phyloP scores from a whole-genome alignment of 75 land plant species.

The Pseudotsuga menziesii region DNA sequence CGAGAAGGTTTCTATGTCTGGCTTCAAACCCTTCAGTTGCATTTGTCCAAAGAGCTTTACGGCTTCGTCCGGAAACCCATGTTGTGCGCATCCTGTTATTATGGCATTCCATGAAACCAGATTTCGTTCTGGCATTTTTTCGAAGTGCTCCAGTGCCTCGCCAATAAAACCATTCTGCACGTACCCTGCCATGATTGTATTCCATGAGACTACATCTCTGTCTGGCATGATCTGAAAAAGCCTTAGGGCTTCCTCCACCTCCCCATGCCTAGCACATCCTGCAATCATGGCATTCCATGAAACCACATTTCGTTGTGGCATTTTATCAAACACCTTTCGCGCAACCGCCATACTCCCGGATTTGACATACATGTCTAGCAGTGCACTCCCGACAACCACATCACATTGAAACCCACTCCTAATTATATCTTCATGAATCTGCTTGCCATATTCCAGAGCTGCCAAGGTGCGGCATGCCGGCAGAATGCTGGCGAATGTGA shows the following conservation, averaged over 20 bases:
- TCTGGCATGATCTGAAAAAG: neutral
- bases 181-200: neutral
- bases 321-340: neutral
- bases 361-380: conserved; percentile 2
- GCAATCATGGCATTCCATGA: conserved; percentile 4
- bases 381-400: neutral
- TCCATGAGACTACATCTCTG: neutral
- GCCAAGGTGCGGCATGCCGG: neutral
- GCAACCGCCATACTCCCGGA: neutral
- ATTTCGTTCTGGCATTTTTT: neutral
- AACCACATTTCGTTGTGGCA: neutral
- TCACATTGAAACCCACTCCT: neutral
- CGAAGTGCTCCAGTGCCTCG: neutral
- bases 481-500: neutral
- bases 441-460: neutral
- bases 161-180: neutral
- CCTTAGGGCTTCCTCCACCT: neutral
- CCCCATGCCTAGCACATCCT: neutral
- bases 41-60: neutral
- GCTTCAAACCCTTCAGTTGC: neutral
- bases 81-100: neutral
- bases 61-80: conserved; percentile 7
- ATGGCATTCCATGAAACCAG: conserved; percentile 10
- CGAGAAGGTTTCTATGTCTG: neutral
- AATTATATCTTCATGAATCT: neutral